Evolutionary conservation across 768 basidiomycete genomes (phyloP), one percentile per base, ranked within the genome.

Genomic region (Asterophora parasitica): DNA sequence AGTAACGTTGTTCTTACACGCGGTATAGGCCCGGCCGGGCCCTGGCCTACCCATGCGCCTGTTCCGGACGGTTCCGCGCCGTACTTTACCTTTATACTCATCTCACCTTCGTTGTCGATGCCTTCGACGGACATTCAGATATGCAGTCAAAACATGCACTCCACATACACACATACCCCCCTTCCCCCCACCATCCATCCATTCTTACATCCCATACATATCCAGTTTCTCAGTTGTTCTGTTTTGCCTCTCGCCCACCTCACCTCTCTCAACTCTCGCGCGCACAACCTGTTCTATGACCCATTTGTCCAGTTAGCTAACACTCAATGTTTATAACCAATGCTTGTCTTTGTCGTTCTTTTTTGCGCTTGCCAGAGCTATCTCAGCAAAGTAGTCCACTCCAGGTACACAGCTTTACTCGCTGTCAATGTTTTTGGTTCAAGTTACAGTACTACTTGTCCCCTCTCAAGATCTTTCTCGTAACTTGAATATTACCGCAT

Each of bases 81-180:
- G 58, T 55, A 58, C 56, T 45, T 52, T 46, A 46, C 43, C 27
- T 49, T 53, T 53, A 47, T 54, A 49, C 52, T 53, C 58, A 55
- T 52, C 60, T 46, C 52, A 23, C 23, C 38, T 51, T 60, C 50
- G 49, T 59, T 55, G 57, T 51, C 54, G 52, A 59, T 58, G 61
- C 56, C 55, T 59, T 61, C 61, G 62, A 64, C 62, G 62, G 62
- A 65, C 62, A 61, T 64, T 58, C 54, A 51, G 51, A 58, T 52
- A 64, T 62, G 57, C 59, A 58, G 47, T 52, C 54, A 55, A 28
- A 49, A 42, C 39, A 49, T 53, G 53, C 38, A 53, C 50, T 47
- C 40, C 44, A 51, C 40, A 54, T 42, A 44, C 34, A 55, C 17
- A 58, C 46, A 42, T 52, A 58, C 45, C 46, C 53, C 52, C 38